Evolutionary conservation across 805 yeast species (phyloP).

Genomic region (Ogataea wickerhamii): DNA sequence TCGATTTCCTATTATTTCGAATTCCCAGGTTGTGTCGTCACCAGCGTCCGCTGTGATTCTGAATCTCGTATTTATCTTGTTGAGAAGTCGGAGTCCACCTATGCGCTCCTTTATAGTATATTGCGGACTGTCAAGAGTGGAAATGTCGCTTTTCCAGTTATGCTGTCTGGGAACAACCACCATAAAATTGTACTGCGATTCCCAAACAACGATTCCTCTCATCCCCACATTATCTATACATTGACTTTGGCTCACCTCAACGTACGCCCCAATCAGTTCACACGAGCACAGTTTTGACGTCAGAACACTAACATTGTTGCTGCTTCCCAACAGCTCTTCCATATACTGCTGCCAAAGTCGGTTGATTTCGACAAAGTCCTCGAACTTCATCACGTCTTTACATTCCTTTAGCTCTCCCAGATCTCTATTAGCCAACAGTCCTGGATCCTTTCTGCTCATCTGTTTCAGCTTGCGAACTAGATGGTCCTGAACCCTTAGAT

Average conservation of each 20-base stretch:
- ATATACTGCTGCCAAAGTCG: slow-evolving; percentile 74
- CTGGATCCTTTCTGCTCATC: slow-evolving; percentile 24
- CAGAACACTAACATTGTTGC: slow-evolving; percentile 28
- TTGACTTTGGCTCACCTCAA: slow-evolving; percentile 55
- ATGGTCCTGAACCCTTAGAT: slow-evolving; percentile 38
- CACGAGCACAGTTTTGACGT: slow-evolving; percentile 65
- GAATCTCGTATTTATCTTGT: slow-evolving; percentile 67
- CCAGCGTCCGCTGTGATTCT: slow-evolving; percentile 42
- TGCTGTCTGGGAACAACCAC: slow-evolving; percentile 48
- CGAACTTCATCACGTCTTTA: slow-evolving; percentile 34
- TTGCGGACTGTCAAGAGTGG: slow-evolving; percentile 9
- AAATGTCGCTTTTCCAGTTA: slow-evolving; percentile 33
- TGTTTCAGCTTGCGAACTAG: slow-evolving; percentile 36
- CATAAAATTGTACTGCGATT: slow-evolving; percentile 68
- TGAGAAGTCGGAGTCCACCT: slow-evolving; percentile 66
- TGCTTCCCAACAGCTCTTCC: slow-evolving; percentile 44
- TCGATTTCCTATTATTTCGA: slow-evolving; percentile 75
- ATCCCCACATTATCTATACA: slow-evolving; percentile 58
- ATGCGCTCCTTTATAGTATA: slow-evolving; percentile 31
- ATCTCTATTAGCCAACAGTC: slow-evolving; percentile 17
- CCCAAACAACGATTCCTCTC: slow-evolving; percentile 80
- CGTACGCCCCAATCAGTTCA: slow-evolving; percentile 74
- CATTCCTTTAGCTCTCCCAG: slow-evolving; percentile 23
- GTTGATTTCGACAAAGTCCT: slow-evolving; percentile 52
- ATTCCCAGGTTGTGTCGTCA: slow-evolving; percentile 36